Conservation (phyloP, 805 yeast genomes). For the Candida alai region DNA sequence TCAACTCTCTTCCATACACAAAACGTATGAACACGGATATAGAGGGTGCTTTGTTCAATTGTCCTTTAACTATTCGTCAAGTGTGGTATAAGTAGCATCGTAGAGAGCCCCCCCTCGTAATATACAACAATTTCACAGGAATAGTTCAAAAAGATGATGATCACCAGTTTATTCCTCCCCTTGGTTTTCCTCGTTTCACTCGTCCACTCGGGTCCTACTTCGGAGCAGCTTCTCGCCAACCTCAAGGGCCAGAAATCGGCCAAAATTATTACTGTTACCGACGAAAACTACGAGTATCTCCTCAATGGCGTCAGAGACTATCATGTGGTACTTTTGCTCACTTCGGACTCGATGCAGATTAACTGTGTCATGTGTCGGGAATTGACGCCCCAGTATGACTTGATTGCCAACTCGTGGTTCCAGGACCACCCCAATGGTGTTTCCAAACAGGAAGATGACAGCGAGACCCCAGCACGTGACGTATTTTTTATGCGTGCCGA, state of each 20-base stretch:
- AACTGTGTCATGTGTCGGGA: constrained; percentile 75
- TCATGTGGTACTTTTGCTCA: constrained; percentile 60
- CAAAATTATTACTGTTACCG: constrained; percentile 42
- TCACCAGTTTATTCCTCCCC: constrained; percentile 7
- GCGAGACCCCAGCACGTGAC: constrained; percentile 14
- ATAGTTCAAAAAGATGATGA: too few relatives aligned
- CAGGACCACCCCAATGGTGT: constrained; percentile 50
- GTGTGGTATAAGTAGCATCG: too few relatives aligned
- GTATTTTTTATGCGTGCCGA: constrained; percentile 76
- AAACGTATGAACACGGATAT: too few relatives aligned
- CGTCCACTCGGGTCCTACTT: constrained; percentile 21
- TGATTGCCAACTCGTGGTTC: constrained; percentile 56
- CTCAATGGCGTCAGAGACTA: constrained; percentile 67
- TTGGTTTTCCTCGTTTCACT: constrained; percentile 13
- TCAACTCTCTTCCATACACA: too few relatives aligned
- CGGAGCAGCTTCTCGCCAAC: constrained; percentile 19
- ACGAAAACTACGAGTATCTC: constrained; percentile 52
- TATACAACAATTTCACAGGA: too few relatives aligned
- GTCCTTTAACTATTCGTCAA: too few relatives aligned
- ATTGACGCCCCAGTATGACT: constrained; percentile 60
- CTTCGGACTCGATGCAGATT: constrained; percentile 70
- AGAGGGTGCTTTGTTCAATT: too few relatives aligned
- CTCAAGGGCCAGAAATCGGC: constrained; percentile 14
- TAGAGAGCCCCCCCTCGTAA: too few relatives aligned
- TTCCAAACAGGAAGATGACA: constrained; percentile 32